Percentiles rank a stretch among this genome's conserved stretches.
These are phyloP conservation scores for Cercophora scortea DNA, from an alignment of 495 filamentous ascomycete species.

Conservation along the genomic window DNA sequence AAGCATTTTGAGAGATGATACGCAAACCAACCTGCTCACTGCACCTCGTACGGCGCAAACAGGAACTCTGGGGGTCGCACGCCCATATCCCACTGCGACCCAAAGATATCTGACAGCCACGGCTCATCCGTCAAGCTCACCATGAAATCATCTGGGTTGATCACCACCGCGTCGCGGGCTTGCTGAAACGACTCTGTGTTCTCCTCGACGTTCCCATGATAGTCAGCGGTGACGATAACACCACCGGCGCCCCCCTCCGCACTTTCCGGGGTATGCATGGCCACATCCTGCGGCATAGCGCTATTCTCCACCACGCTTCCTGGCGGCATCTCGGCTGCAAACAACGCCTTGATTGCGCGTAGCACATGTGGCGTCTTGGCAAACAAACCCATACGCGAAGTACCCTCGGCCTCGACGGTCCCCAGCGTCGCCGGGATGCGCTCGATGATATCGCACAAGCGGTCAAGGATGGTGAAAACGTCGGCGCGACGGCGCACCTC, in stretches of 20 bases:
- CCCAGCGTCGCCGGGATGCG: conserved; percentile 2
- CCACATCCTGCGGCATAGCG: too few relatives aligned
- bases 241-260: not conserved
- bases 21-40: too few relatives aligned
- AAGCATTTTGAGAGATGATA: too few relatives aligned
- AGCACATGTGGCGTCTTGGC: conserved; percentile 9
- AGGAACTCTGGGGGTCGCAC: too few relatives aligned
- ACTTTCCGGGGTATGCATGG: not conserved
- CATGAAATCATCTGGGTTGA: not conserved
- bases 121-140: not conserved
- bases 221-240: not conserved
- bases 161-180: not conserved
- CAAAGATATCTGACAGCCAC: not conserved
- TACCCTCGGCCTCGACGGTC: conserved; percentile 10
- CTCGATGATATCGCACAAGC: conserved; percentile 3
- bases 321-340: conserved; percentile 11
- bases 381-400: conserved; percentile 9
- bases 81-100: not conserved
- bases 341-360: conserved; percentile 7
- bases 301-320: not conserved
- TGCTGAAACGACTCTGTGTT: not conserved
- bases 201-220: not conserved
- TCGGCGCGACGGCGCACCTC: conserved; percentile 14
- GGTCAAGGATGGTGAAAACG: conserved; percentile 12
- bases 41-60: too few relatives aligned